phyloP scores from a whole-genome alignment of 306 rosid species.

The Vigna mungo region DNA sequence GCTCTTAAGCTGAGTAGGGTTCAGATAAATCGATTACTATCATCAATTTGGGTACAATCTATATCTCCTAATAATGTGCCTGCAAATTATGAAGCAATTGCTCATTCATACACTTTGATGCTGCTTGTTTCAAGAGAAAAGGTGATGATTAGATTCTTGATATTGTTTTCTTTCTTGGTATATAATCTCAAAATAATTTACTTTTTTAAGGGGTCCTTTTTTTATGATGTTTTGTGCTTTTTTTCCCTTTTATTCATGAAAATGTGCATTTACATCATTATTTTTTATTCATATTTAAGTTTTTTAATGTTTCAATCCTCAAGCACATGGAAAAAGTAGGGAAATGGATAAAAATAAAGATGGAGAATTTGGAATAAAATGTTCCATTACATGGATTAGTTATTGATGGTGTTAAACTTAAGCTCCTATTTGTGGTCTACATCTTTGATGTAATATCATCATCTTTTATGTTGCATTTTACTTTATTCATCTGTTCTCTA shows the following conservation, averaged over 20 bases:
- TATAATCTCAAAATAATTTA: slow-evolving; percentile 37
- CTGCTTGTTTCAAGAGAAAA: slow-evolving; percentile 80
- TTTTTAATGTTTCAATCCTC: slow-evolving; percentile 5
- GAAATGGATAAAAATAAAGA: not conserved
- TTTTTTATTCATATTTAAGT: slow-evolving; percentile 29
- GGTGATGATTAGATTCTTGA: slow-evolving; percentile 56
- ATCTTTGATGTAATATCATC: slow-evolving; percentile 31
- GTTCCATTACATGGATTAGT: slow-evolving; percentile 10
- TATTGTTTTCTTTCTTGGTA: slow-evolving; percentile 16
- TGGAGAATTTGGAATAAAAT: slow-evolving; percentile 11
- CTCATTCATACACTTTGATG: slow-evolving; percentile 81
- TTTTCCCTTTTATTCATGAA: slow-evolving; percentile 7
- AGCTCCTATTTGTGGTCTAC: not conserved
- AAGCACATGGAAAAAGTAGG: not conserved
- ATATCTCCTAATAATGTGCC: slow-evolving; percentile 80
- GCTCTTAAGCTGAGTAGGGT: slow-evolving; percentile 74
- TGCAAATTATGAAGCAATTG: slow-evolving; percentile 89
- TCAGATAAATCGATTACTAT: slow-evolving; percentile 78
- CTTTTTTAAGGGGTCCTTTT: slow-evolving; percentile 12
- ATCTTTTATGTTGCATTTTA: not conserved
- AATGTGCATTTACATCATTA: not conserved
- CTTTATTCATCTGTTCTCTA: no score
- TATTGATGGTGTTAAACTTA: slow-evolving; percentile 13
- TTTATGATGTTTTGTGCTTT: slow-evolving; percentile 18
- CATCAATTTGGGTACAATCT: slow-evolving; percentile 87